These are phyloP conservation scores for Delphinella strobiligena DNA, from an alignment of 2,329 filamentous ascomycete species.

Conservation along the genomic window DNA sequence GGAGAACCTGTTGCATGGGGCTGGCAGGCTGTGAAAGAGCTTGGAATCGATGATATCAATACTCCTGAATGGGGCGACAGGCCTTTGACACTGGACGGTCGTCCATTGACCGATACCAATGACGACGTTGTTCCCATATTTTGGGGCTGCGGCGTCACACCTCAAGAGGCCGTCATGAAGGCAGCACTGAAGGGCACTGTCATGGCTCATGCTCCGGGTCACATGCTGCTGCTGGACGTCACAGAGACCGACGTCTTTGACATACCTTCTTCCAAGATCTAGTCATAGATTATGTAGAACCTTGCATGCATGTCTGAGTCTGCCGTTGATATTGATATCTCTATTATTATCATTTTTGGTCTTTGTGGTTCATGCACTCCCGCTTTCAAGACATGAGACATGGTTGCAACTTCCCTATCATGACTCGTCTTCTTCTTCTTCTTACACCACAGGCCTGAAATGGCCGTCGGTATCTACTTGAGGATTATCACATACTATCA, in stretches of 20 bases:
- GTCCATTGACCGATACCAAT: constrained; percentile 20
- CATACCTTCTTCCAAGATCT: not conserved
- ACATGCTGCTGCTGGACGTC: constrained; percentile 50
- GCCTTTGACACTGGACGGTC: constrained; percentile 22
- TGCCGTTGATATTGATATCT: not conserved
- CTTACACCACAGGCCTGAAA: too few species aligned
- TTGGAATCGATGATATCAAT: constrained; percentile 45
- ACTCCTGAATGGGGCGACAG: constrained; percentile 46
- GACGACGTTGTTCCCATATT: constrained; percentile 43
- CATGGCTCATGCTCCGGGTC: constrained; percentile 50
- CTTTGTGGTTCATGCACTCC: too few species aligned
- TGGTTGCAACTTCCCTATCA: too few species aligned
- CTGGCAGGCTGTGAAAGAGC: constrained; percentile 40
- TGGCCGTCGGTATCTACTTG: too few species aligned
- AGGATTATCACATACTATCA: too few species aligned
- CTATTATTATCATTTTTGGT: not conserved
- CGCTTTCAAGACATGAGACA: too few species aligned
- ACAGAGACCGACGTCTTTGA: constrained; percentile 26
- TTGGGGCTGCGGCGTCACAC: constrained; percentile 56
- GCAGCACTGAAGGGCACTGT: constrained; percentile 42
- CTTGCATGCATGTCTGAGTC: too few species aligned
- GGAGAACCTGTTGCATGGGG: constrained; percentile 55
- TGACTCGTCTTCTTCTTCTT: too few species aligned
- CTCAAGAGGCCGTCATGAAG: constrained; percentile 50
- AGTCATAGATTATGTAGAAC: not conserved